Base-by-base conservation (phyloP, 177 flowering plant genomes). In the Vitis hybrid region DNA sequence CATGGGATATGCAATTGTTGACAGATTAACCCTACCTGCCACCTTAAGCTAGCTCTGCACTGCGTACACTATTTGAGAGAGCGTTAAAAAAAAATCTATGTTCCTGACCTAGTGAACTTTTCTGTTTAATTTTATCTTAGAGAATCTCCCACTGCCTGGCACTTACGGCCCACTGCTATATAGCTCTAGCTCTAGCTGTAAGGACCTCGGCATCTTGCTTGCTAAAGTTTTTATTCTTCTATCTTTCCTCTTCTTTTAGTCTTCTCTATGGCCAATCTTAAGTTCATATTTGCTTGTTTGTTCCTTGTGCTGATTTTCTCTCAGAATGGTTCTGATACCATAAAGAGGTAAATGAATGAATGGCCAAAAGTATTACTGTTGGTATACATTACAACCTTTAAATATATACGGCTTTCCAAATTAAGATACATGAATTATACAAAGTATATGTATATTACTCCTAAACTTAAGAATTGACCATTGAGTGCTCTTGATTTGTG, bases 211-310 rank as follows among this genome's bases (percentile, higher is more conserved):
- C 18, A 13, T 21, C 45, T 30, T 60, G 45, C 63, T 30, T 13
- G n/a, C 11, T 30, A 12, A 10, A 10, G n/a, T 56, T 18, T 19
- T 51, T 59, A 48, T 40, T 4, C 2, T 19, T 49, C 45, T 40
- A 26, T 40, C 9, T 40, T 40, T 40, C 45, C 0, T 58, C 66
- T 51, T 56, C 17, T 57, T 66, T 49, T 69, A 55, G 26, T 64
- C 51, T 52, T 65, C 59, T 11, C 18, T 9, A 81, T 84, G 84
- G 80, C 79, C 56, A 64, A 23, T 32, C 50, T 14, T 11, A 76
- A 62, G 23, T 17, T 68, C 10, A 55, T 66, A 34, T 26, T 45
- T 62, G 70, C 68, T 60, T 77, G 30, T 64, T 8, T 75, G 56
- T 4, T 78, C 60, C 56, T 78, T n/a, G 45, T 68, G 8, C 51